phyloP scores from a whole-genome alignment of 805 yeast species.

The Ogataea trehalophila region DNA sequence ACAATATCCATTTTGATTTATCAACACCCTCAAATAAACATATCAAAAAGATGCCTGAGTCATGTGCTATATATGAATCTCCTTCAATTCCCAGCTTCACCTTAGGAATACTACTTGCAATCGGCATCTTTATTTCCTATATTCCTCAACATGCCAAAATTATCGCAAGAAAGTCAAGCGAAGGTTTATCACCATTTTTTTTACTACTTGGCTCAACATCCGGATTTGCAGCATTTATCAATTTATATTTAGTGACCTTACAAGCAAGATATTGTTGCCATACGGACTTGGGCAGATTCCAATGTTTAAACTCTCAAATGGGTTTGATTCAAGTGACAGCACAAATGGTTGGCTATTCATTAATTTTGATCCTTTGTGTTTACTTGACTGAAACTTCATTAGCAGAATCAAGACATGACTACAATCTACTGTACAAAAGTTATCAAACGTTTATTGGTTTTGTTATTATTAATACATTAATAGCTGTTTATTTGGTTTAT shows the following conservation, averaged over 20 bases:
- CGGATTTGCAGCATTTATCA: conserved; percentile 62
- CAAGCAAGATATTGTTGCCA: conserved; percentile 61
- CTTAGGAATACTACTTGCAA: conserved; percentile 48
- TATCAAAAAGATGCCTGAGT: conserved; percentile 1
- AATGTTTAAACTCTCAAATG: conserved; percentile 62
- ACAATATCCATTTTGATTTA: no score
- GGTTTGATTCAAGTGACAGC: conserved; percentile 62
- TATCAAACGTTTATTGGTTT: conserved; percentile 39
- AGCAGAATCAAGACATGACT: conserved; percentile 43
- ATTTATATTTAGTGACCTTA: conserved; percentile 56
- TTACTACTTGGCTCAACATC: conserved; percentile 66
- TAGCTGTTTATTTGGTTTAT: conserved; percentile 30
- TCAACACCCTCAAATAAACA: not conserved
- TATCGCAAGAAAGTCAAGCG: conserved; percentile 53
- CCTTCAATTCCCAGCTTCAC: conserved; percentile 47
- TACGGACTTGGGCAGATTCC: conserved; percentile 38
- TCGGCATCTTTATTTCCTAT: conserved; percentile 68
- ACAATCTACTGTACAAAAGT: conserved; percentile 34
- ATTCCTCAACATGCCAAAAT: conserved; percentile 71
- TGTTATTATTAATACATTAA: conserved; percentile 29
- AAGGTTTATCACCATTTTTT: conserved; percentile 73
- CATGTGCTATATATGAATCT: conserved; percentile 40
- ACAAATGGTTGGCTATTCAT: conserved; percentile 55
- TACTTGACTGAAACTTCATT: conserved; percentile 40
- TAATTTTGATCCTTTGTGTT: conserved; percentile 54